A percentile compares a stretch with the other conserved stretches of the same genome.
phyloP scores from a whole-genome alignment of 176 grass and related monocot species.

The Oryza coarctata region DNA sequence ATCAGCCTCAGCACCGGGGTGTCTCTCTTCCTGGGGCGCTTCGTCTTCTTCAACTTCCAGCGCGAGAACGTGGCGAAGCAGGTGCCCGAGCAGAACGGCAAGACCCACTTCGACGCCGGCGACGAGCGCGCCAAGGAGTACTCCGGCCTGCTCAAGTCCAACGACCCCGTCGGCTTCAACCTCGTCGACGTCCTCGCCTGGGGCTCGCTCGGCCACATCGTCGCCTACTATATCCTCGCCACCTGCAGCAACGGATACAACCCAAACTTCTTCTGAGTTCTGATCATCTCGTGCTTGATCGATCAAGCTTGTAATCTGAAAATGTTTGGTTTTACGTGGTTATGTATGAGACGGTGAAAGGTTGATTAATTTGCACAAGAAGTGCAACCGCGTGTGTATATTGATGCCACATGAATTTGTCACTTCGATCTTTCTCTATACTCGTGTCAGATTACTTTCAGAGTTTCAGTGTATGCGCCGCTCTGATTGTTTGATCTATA shows the following conservation, averaged over 20 bases:
- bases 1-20: constrained; percentile 97
- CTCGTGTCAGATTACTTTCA: background rate
- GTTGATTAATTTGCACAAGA: constrained; percentile 33
- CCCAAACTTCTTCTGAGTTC: constrained; percentile 76
- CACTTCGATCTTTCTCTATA: constrained; percentile 6
- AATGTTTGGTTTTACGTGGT: background rate
- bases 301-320: constrained; percentile 20
- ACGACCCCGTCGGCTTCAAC: constrained; percentile 99
- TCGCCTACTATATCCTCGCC: constrained; percentile 99
- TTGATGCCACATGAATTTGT: constrained; percentile 14
- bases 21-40: constrained; percentile 92
- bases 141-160: constrained; percentile 75
- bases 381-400: constrained; percentile 44
- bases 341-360: constrained; percentile 29
- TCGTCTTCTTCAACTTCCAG: constrained; percentile 99
- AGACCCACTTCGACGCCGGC: constrained; percentile 95
- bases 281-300: background rate
- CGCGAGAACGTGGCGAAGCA: constrained; percentile 99
- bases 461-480: too few relatives aligned
- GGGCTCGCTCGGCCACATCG: constrained; percentile 92
- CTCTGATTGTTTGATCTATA: too few relatives aligned
- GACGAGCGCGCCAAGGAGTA: constrained; percentile 92
- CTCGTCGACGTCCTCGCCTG: constrained; percentile 89
- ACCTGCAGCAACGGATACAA: constrained; percentile 97
- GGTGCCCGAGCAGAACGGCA: constrained; percentile 91